These are phyloP conservation scores for Zanthoxylum bungeanum DNA, from an alignment of 345 rosid genomes.

Conservation along the genomic window DNA sequence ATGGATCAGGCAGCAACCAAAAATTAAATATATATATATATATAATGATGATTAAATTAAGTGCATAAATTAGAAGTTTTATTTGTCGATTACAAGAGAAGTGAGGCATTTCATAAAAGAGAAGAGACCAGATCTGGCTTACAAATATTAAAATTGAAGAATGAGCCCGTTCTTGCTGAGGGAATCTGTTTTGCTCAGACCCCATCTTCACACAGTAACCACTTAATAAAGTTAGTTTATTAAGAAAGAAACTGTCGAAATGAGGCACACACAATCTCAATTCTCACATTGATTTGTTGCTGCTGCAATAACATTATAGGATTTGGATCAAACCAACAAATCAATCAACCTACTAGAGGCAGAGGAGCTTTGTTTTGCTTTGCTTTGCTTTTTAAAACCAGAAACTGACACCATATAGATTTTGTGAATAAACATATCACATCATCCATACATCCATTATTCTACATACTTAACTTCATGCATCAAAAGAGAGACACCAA, in stretches of 20 bases:
- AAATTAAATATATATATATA: no score
- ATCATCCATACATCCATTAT: no score
- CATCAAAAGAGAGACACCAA: no score
- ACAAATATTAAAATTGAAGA: neutral
- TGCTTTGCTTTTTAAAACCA: slow-evolving; percentile 20
- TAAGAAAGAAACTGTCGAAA: neutral
- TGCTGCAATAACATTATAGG: no score
- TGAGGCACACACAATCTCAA: no score
- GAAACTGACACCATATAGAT: slow-evolving; percentile 49
- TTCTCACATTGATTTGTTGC: no score
- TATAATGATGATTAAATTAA: neutral
- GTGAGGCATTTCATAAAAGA: neutral
- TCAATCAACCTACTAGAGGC: no score
- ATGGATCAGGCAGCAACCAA: no score
- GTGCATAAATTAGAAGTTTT: neutral
- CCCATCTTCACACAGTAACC: slow-evolving; percentile 32
- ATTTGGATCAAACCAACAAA: no score
- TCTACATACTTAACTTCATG: no score
- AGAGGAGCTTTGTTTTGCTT: no score
- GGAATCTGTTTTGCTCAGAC: slow-evolving; percentile 68
- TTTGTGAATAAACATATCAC: no score
- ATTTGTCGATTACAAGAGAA: neutral
- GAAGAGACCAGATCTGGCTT: slow-evolving; percentile 28
- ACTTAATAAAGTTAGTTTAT: neutral
- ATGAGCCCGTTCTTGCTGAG: slow-evolving; percentile 70